Evolutionary conservation across 352 stramenopile genomes (phyloP).

Genomic region (Pythium volutum): DNA sequence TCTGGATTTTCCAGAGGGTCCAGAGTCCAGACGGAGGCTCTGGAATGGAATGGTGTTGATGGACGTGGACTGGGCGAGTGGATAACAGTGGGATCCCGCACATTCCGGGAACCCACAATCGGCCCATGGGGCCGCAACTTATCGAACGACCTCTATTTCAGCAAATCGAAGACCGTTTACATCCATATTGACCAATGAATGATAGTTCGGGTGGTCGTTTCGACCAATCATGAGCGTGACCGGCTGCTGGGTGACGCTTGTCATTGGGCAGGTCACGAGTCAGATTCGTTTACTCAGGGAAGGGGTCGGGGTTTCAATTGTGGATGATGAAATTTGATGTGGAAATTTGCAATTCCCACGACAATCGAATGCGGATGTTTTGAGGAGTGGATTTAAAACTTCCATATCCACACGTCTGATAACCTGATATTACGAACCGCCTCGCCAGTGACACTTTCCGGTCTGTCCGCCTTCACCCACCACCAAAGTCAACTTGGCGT

Average conservation of each 20-base stretch:
- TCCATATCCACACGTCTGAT: neutral
- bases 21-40: neutral
- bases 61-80: neutral
- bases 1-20: neutral
- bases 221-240: neutral
- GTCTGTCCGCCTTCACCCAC: too few relatives aligned
- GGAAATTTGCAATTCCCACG: neutral
- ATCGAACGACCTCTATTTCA: neutral
- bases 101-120: constrained; percentile 6
- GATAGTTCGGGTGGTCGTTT: neutral
- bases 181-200: neutral
- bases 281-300: neutral
- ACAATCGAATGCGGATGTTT: neutral
- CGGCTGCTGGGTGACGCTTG: neutral
- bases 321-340: constrained; percentile 15
- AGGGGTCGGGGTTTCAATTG: constrained; percentile 1
- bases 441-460: too few relatives aligned
- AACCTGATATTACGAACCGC: too few relatives aligned
- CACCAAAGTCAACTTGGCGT: too few relatives aligned
- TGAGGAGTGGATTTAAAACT: neutral
- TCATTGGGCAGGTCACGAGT: neutral
- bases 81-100: neutral
- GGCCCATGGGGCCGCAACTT: neutral
- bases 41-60: neutral
- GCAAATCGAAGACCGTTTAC: neutral